These are phyloP conservation scores for Sporisorium sorghi DNA, from an alignment of 1,284 basidiomycete species.

Conservation along the genomic window DNA sequence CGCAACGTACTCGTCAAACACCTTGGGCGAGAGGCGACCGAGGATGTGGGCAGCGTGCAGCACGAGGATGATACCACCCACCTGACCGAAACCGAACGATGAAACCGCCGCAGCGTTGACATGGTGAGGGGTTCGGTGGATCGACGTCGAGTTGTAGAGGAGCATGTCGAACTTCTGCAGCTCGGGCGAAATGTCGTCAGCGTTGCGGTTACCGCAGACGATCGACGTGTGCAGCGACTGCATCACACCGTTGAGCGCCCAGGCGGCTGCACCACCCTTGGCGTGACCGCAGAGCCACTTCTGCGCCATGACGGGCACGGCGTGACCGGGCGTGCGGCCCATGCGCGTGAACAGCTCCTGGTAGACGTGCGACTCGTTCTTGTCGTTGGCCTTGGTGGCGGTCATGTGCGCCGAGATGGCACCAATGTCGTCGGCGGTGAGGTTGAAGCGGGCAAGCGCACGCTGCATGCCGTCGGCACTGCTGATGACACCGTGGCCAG, in stretches of 20 bases:
- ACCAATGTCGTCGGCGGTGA: conserved; percentile 88
- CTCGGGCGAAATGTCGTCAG: conserved; percentile 86
- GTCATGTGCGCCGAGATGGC: conserved; percentile 89
- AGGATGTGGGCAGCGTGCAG: conserved; percentile 92
- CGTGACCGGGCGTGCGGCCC: conserved; percentile 89
- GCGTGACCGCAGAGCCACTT: conserved; percentile 77
- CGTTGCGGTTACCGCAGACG: conserved; percentile 89
- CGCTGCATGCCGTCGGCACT: conserved; percentile 80
- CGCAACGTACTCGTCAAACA: conserved; percentile 80
- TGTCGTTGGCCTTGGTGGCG: conserved; percentile 96
- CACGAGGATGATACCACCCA: conserved; percentile 86
- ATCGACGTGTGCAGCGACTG: conserved; percentile 87
- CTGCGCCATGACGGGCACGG: conserved; percentile 95
- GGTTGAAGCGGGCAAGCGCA: conserved; percentile 94
- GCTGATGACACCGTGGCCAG: conserved; percentile 64
- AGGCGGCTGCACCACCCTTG: conserved; percentile 78
- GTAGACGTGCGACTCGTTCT: conserved; percentile 97
- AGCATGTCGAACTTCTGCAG: conserved; percentile 90
- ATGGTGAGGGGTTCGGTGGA: conserved; percentile 71
- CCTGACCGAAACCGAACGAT: conserved; percentile 98
- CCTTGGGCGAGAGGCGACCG: conserved; percentile 79
- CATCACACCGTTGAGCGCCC: conserved; percentile 94
- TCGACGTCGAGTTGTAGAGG: conserved; percentile 96
- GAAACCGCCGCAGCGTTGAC: conserved; percentile 73
- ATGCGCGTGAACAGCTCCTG: conserved; percentile 90